phyloP scores from a whole-genome alignment of 208 protist genomes.

The Leishmania tarentolae region DNA sequence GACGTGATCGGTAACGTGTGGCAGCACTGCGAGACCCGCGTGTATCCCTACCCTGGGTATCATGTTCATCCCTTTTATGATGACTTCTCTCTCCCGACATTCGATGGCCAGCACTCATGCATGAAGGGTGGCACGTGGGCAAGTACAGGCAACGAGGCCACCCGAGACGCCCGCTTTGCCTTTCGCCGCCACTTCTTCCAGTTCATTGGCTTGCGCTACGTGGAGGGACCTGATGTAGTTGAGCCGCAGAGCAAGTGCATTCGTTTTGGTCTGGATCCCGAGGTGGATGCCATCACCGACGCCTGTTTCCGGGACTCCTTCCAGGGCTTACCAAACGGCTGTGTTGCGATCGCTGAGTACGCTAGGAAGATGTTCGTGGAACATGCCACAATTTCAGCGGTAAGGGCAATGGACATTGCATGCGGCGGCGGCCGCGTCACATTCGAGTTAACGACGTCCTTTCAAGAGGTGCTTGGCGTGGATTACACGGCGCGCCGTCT shows the following conservation, averaged over 20 bases:
- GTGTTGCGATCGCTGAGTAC: constrained; percentile 70
- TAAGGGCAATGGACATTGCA: constrained; percentile 77
- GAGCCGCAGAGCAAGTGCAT: constrained; percentile 23
- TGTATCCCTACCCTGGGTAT: constrained; percentile 93
- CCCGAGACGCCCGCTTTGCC: constrained; percentile 90
- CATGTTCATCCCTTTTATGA: constrained; percentile 94
- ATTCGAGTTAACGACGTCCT: constrained; percentile 81
- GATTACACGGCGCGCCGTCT: constrained; percentile 85
- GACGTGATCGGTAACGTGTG: constrained; percentile 96
- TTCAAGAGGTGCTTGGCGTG: constrained; percentile 78
- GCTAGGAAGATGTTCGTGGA: constrained; percentile 46
- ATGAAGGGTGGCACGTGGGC: constrained; percentile 96
- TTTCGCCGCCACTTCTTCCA: constrained; percentile 97
- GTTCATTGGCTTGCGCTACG: constrained; percentile 93
- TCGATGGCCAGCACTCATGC: constrained; percentile 94
- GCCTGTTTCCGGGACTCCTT: constrained; percentile 69
- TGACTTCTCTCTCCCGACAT: constrained; percentile 96
- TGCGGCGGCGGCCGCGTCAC: constrained; percentile 84
- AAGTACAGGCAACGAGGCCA: constrained; percentile 94
- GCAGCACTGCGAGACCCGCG: constrained; percentile 93
- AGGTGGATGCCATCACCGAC: constrained; percentile 81
- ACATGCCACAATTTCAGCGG: constrained; percentile 50
- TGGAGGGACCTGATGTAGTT: constrained; percentile 67
- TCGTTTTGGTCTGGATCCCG: constrained; percentile 71
- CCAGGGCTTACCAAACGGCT: constrained; percentile 67